A percentile compares a stretch with the other conserved stretches of the same genome.
These are phyloP conservation scores for Metschnikowia peoriensis DNA, from an alignment of 805 yeast species.

Conservation along the genomic window DNA sequence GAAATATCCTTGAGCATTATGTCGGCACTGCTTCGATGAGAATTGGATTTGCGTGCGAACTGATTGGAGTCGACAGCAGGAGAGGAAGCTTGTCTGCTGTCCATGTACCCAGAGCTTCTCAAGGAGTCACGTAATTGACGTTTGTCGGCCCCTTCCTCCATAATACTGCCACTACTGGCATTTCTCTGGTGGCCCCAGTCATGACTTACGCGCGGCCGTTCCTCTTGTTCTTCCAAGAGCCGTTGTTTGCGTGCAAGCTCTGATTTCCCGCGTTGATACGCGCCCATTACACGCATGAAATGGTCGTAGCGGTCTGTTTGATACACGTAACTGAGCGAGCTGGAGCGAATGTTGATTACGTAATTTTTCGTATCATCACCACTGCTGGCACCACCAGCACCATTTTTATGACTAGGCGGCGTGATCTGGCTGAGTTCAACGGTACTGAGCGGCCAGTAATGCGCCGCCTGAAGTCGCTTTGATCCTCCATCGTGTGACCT, in stretches of 20 bases:
- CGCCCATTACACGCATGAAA: slow-evolving; percentile 50
- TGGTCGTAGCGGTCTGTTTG: slow-evolving; percentile 63
- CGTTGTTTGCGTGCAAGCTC: slow-evolving; percentile 41
- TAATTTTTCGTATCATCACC: slow-evolving; percentile 29
- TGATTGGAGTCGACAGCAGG: slow-evolving; percentile 10
- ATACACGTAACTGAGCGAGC: slow-evolving; percentile 51
- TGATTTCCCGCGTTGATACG: slow-evolving; percentile 59
- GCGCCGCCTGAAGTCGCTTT: slow-evolving; percentile 59
- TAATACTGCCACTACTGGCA: slow-evolving; percentile 11
- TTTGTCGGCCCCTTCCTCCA: slow-evolving; percentile 34
- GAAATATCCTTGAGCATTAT: slow-evolving; percentile 56
- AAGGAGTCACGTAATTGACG: slow-evolving; percentile 41
- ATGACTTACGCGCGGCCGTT: slow-evolving; percentile 2
- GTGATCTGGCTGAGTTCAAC: slow-evolving; percentile 46
- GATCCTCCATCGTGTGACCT: slow-evolving; percentile 25
- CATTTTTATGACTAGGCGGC: slow-evolving; percentile 18
- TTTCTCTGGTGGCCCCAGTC: slow-evolving; percentile 12
- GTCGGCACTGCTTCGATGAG: slow-evolving; percentile 33
- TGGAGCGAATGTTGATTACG: slow-evolving; percentile 47
- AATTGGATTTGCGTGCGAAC: slow-evolving; percentile 11
- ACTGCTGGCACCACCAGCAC: background rate
- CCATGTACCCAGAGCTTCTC: slow-evolving; percentile 53
- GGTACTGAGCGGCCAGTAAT: slow-evolving; percentile 75
- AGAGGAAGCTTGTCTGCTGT: slow-evolving; percentile 4
- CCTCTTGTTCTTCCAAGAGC: slow-evolving; percentile 19